Evolutionary conservation across 2,329 filamentous ascomycete genomes (phyloP).

Genomic region (Akanthomyces lecanii): DNA sequence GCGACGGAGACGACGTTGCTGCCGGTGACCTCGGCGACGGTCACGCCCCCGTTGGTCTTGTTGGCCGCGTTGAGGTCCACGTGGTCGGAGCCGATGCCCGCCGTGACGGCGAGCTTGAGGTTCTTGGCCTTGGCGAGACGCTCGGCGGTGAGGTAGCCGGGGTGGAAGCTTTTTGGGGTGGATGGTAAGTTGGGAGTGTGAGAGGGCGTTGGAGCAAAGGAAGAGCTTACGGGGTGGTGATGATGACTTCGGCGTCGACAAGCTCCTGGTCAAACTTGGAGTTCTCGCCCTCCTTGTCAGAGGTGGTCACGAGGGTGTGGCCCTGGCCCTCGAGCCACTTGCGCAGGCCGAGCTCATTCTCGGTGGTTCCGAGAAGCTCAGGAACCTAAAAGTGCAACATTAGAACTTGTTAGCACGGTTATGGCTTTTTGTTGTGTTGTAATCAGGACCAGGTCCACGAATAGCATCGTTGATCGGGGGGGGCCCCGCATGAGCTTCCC

Average conservation of each 20-base stretch:
- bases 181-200: background rate
- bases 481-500: background rate
- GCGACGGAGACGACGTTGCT: constrained; percentile 98
- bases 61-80: constrained; percentile 96
- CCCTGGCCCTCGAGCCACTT: constrained; percentile 98
- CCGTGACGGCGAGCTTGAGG: constrained; percentile 93
- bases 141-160: constrained; percentile 94
- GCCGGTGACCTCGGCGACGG: constrained; percentile 94
- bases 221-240: constrained; percentile 79
- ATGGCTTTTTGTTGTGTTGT: background rate
- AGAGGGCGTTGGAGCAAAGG: too few relatives aligned
- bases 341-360: constrained; percentile 96
- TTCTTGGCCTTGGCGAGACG: constrained; percentile 98
- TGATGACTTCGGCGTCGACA: constrained; percentile 96
- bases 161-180: constrained; percentile 71
- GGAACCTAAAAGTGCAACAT: constrained; percentile 51
- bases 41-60: constrained; percentile 96
- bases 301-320: constrained; percentile 94
- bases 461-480: constrained; percentile 1
- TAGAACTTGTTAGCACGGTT: background rate
- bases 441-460: background rate
- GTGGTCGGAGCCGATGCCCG: constrained; percentile 97
- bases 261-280: constrained; percentile 94
- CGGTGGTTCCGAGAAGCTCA: constrained; percentile 84
- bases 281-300: constrained; percentile 92